Evolutionary conservation across 2,329 filamentous ascomycete species (phyloP).

Genomic region (Diplodia sapinea): DNA sequence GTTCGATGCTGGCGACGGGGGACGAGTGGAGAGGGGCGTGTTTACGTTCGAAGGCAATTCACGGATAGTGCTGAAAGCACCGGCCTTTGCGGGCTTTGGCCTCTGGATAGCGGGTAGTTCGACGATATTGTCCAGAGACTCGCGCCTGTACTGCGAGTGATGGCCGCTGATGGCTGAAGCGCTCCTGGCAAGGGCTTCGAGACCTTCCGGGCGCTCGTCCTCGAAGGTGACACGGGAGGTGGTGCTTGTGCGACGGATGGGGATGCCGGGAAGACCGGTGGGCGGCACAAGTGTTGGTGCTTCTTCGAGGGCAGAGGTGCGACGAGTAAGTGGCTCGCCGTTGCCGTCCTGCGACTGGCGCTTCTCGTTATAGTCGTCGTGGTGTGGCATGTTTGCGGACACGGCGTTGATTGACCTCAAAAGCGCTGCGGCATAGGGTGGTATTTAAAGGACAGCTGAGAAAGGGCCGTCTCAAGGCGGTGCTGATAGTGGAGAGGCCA

Average conservation of each 20-base stretch:
- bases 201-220: conserved; percentile 22
- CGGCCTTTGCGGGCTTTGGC: conserved; percentile 29
- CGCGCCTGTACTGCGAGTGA: conserved; percentile 21
- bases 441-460: not conserved
- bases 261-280: conserved; percentile 24
- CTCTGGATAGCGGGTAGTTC: conserved; percentile 28
- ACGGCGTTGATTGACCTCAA: not conserved
- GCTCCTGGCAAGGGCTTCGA: conserved; percentile 22
- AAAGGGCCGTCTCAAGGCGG: not conserved
- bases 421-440: no score
- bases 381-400: conserved; percentile 13
- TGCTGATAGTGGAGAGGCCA: not conserved
- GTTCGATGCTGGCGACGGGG: conserved; percentile 24
- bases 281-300: conserved; percentile 29
- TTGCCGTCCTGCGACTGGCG: conserved; percentile 23
- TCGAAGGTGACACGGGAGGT: conserved; percentile 17
- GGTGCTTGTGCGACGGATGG: conserved; percentile 28
- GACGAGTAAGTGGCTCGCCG: conserved; percentile 29
- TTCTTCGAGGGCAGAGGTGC: conserved; percentile 30
- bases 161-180: conserved; percentile 31
- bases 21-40: conserved; percentile 27
- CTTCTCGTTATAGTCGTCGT: conserved; percentile 7
- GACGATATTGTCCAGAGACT: conserved; percentile 19
- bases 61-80: conserved; percentile 29
- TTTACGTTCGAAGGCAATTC: conserved; percentile 30